Evolutionary conservation across 192 early-diverging fungal species (phyloP).

Genomic region (Mortierella claussenii): DNA sequence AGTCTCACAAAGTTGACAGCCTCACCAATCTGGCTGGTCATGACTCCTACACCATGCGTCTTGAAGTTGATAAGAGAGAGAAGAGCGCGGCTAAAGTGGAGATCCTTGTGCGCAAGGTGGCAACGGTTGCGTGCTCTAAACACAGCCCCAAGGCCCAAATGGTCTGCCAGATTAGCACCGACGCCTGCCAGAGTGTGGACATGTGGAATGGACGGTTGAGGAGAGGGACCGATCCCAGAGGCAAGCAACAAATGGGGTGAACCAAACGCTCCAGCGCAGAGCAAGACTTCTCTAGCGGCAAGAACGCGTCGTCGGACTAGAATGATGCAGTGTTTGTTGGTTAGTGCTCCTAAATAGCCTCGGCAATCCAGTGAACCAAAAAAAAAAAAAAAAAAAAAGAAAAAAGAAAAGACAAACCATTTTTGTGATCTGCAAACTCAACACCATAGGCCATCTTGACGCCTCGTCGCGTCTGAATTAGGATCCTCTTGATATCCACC

Average conservation of each 20-base stretch:
- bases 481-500: slow-evolving; percentile 6
- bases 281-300: slow-evolving; percentile 49
- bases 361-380: too few species aligned
- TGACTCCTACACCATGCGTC: slow-evolving; percentile 7
- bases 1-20: slow-evolving; percentile 38
- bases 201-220: slow-evolving; percentile 24
- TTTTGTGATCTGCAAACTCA: slow-evolving; percentile 42
- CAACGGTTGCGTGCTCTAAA: slow-evolving; percentile 19
- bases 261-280: slow-evolving; percentile 55
- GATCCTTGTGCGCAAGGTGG: slow-evolving; percentile 1
- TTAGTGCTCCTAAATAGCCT: too few species aligned
- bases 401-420: neutral
- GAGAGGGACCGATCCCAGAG: slow-evolving; percentile 51
- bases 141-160: slow-evolving; percentile 30
- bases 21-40: slow-evolving; percentile 31
- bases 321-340: too few species aligned
- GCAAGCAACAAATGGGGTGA: slow-evolving; percentile 50
- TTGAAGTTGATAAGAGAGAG: slow-evolving; percentile 10
- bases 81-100: neutral
- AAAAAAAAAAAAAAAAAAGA: slow-evolving; percentile 8
- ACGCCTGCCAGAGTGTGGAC: slow-evolving; percentile 51
- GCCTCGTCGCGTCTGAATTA: slow-evolving; percentile 12
- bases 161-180: slow-evolving; percentile 53
- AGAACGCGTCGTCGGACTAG: slow-evolving; percentile 20
- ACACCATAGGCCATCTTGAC: slow-evolving; percentile 33